These are phyloP conservation scores for Claviceps africana DNA, from an alignment of 2,329 filamentous ascomycete species.

Conservation along the genomic window DNA sequence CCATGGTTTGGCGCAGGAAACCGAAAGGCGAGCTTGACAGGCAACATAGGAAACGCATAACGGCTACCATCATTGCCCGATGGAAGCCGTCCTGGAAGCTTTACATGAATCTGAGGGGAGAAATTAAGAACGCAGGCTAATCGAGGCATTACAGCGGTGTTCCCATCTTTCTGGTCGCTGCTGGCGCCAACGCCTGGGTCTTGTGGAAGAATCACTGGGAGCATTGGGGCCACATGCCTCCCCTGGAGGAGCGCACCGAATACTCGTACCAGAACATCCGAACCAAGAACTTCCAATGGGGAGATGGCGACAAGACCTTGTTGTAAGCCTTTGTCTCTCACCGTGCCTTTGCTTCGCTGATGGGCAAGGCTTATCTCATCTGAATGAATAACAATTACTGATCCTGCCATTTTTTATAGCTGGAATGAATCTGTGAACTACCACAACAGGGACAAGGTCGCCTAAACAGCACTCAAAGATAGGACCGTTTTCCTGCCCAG, in stretches of 20 bases:
- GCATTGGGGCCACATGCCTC: constrained; percentile 74
- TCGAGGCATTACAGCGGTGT: constrained; percentile 43
- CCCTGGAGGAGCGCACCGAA: constrained; percentile 80
- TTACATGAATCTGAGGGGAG: not conserved
- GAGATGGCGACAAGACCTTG: constrained; percentile 71
- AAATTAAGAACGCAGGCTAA: not conserved
- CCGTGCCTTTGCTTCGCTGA: not conserved
- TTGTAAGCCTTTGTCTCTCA: constrained; percentile 26
- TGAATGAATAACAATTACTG: not conserved
- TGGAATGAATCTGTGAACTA: constrained; percentile 96
- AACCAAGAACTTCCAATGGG: constrained; percentile 89
- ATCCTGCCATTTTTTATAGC: constrained; percentile 29
- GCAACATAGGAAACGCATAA: not conserved
- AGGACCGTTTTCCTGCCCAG: not conserved
- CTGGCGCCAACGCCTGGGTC: constrained; percentile 69
- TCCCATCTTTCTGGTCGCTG: constrained; percentile 57
- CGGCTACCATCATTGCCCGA: not conserved
- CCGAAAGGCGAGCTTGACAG: not conserved
- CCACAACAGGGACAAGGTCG: constrained; percentile 77
- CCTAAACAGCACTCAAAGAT: constrained; percentile 20
- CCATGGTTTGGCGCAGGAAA: not conserved
- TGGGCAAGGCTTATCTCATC: not conserved
- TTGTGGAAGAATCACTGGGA: constrained; percentile 97
- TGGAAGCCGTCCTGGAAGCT: not conserved
- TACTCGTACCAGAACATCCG: constrained; percentile 98